Base-by-base conservation (phyloP, 768 basidiomycete genomes). In the Phylloporus sp. region DNA sequence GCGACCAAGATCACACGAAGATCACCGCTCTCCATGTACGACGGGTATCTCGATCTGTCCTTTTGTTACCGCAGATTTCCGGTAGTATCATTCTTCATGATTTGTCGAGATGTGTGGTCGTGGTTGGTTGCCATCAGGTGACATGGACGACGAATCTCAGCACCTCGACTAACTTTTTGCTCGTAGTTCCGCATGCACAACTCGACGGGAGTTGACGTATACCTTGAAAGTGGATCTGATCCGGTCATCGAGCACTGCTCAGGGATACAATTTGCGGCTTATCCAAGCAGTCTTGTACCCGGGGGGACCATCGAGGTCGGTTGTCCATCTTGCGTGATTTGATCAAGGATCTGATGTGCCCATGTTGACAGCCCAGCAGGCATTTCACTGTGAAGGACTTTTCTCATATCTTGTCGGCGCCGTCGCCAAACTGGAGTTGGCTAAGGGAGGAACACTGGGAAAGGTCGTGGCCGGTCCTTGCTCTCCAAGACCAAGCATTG, bases 171-270 rank as follows among this genome's bases (percentile, higher is more conserved):
- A 23, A 44, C 21, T 18, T 24, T n/a, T 21, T 39, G 14, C 33
- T 17, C 13, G 40, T 60, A 95, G 92, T 91, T 92, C 61, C 82
- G 92, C 35, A 91, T 95, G 79, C 92, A 94, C 62, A 73, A 76
- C 17, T 90, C 91, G 1, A 71, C 60, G 1, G 49, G 70, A 9
- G 77, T 84, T 1, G 79, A 81, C 40, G 76, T 91, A 3, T 82
- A 85, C 55, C 73, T 94, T 3, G 69, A 77, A 6, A 79, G 82
- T 10, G 59, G 68, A 5, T 90, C 89, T 4, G 80, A 82, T 36
- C 90, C 91, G 1, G 74, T 90, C 63, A 90, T 94, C 35, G 92
- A 95, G 59, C 72, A 84, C 51, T 91, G 82, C 56, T 68, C 69
- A 0, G 54, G 56, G 0, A 77, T 93, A 37, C 69, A 75, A 6